These are phyloP conservation scores for Arabidopsis lyrata DNA, from an alignment of 441 rosid genomes.

Conservation along the genomic window DNA sequence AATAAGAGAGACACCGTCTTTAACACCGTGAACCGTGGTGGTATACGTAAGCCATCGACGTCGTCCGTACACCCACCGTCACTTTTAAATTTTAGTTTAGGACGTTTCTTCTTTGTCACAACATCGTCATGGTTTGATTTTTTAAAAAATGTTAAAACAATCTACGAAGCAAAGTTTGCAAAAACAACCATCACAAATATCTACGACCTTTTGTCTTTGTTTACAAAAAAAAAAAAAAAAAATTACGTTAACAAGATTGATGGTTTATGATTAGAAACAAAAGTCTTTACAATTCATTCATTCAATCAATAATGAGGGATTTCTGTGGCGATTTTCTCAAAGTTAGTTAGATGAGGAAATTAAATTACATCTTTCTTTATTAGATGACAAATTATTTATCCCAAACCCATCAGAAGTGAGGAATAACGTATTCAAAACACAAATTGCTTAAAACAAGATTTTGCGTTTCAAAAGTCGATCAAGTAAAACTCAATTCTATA, in stretches of 20 bases:
- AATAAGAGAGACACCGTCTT: too few relatives aligned
- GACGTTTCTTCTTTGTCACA: constrained; percentile 28
- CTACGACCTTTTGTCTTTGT: neutral
- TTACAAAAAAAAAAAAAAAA: too few relatives aligned
- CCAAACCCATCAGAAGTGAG: neutral
- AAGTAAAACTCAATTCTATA: constrained; percentile 2
- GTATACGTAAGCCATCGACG: constrained; percentile 20
- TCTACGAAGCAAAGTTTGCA: constrained; percentile 3
- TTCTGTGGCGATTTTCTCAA: neutral
- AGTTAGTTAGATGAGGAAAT: neutral
- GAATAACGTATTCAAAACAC: neutral
- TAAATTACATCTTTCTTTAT: neutral
- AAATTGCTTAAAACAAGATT: neutral
- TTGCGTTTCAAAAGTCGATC: neutral
- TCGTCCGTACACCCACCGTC: constrained; percentile 25
- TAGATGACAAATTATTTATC: neutral
- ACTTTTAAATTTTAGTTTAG: constrained; percentile 10
- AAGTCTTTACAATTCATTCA: neutral
- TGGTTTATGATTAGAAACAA: neutral
- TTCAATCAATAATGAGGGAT: neutral
- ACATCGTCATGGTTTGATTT: constrained; percentile 19
- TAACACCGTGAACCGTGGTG: neutral
- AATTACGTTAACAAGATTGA: neutral
- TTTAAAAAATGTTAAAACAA: too few relatives aligned
- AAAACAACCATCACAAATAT: neutral